Evolutionary conservation across 192 early-diverging fungal species (phyloP).

Genomic region (Coemansia sp.): DNA sequence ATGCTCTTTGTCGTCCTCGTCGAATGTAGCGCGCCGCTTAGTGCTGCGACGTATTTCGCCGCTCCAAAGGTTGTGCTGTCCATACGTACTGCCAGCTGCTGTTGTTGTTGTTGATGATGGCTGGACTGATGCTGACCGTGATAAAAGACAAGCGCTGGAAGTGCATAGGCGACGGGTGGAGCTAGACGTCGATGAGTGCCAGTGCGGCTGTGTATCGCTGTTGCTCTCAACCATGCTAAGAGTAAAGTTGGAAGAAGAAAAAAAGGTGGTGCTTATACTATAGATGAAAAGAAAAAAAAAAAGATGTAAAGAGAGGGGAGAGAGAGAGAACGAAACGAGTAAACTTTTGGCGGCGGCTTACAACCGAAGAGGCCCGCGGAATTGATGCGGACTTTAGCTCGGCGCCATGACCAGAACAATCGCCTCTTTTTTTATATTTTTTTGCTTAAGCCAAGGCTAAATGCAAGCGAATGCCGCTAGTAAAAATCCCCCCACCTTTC

Average conservation of each 20-base stretch:
- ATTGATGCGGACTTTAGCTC: slow-evolving; percentile 15
- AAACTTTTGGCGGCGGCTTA: too few relatives aligned
- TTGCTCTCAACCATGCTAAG: background rate
- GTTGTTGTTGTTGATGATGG: background rate
- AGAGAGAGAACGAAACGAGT: background rate
- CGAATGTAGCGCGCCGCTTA: slow-evolving; percentile 10
- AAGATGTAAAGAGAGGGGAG: background rate
- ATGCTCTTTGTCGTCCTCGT: background rate
- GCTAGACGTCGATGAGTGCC: slow-evolving; percentile 1
- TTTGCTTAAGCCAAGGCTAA: background rate
- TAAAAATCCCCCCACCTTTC: too few relatives aligned
- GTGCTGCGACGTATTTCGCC: background rate
- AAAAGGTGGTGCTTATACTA: background rate
- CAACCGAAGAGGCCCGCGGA: background rate
- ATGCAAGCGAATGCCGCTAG: background rate
- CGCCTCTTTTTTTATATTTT: background rate
- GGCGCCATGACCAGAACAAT: background rate
- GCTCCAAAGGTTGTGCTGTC: slow-evolving; percentile 9
- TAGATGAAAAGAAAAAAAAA: background rate
- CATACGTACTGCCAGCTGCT: background rate
- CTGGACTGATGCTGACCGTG: slow-evolving; percentile 3
- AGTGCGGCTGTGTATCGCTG: slow-evolving; percentile 3
- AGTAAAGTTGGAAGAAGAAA: background rate
- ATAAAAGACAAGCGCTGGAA: background rate
- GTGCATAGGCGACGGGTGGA: background rate